phyloP scores from a whole-genome alignment of 2,329 filamentous ascomycete genomes.

The Apiospora sp. region DNA sequence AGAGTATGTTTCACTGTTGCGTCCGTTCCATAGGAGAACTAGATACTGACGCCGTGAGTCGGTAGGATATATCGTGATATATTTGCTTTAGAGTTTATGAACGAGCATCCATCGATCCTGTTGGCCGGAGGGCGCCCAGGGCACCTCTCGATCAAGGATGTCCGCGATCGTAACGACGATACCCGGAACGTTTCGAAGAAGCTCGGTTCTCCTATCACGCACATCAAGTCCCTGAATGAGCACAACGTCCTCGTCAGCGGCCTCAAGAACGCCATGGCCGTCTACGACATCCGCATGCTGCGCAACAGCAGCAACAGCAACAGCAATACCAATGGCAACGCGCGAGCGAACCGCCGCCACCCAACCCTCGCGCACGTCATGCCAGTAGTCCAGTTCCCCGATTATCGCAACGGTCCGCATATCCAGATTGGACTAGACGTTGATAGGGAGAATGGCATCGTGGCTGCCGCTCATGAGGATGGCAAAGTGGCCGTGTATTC shows the following conservation, averaged over 20 bases:
- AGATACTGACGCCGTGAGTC: no score
- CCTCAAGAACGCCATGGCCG: slow-evolving; percentile 54
- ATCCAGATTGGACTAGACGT: slow-evolving; percentile 61
- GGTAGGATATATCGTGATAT: slow-evolving; percentile 45
- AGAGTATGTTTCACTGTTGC: slow-evolving; percentile 1
- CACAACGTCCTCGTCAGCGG: slow-evolving; percentile 63
- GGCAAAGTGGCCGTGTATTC: slow-evolving; percentile 59
- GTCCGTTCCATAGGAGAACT: no score
- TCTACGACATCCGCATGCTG: slow-evolving; percentile 64
- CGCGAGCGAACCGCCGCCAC: slow-evolving; percentile 6
- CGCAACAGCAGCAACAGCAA: slow-evolving; percentile 21
- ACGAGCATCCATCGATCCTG: slow-evolving; percentile 52
- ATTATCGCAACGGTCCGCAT: slow-evolving; percentile 58
- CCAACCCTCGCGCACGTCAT: slow-evolving; percentile 29
- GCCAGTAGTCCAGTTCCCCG: slow-evolving; percentile 57
- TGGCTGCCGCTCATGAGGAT: slow-evolving; percentile 63
- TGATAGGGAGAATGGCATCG: slow-evolving; percentile 53
- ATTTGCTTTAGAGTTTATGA: slow-evolving; percentile 58
- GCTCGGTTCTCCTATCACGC: slow-evolving; percentile 54
- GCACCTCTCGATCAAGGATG: slow-evolving; percentile 54
- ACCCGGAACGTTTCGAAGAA: slow-evolving; percentile 34
- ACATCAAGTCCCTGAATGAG: slow-evolving; percentile 57
- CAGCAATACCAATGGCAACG: background rate
- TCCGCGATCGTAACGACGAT: slow-evolving; percentile 43
- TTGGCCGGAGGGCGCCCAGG: slow-evolving; percentile 61